Conservation (phyloP, 2,329 filamentous ascomycete species). For the Sporothrix curviconia region DNA sequence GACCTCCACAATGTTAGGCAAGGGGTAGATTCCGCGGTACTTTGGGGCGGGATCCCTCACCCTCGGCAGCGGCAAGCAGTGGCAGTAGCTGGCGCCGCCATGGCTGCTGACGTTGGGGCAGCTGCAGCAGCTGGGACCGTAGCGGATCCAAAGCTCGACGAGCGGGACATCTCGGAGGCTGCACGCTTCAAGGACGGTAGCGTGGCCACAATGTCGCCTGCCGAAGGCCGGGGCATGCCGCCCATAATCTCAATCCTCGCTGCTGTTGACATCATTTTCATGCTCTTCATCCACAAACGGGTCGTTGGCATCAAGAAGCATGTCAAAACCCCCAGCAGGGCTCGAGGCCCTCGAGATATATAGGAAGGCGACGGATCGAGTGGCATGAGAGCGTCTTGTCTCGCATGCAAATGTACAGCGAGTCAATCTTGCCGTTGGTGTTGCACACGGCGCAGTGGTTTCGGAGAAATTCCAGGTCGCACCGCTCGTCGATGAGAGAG, state of each 20-base stretch:
- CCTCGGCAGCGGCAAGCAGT: slow-evolving; percentile 16
- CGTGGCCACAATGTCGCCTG: slow-evolving; percentile 39
- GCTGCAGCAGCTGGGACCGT: slow-evolving; percentile 22
- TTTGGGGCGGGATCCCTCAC: slow-evolving; percentile 26
- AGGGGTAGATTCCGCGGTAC: slow-evolving; percentile 33
- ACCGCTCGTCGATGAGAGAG: slow-evolving; percentile 35
- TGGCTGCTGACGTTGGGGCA: slow-evolving; percentile 12
- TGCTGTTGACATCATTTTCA: slow-evolving; percentile 13
- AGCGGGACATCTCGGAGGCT: slow-evolving; percentile 46
- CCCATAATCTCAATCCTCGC: slow-evolving; percentile 17
- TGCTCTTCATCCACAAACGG: slow-evolving; percentile 8
- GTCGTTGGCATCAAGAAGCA: slow-evolving; percentile 37
- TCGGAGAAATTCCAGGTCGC: slow-evolving; percentile 46
- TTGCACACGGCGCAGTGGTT: slow-evolving; percentile 51
- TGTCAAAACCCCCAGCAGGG: slow-evolving; percentile 48
- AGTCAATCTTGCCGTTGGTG: slow-evolving; percentile 48
- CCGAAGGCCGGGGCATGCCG: slow-evolving; percentile 31
- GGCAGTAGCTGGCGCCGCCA: slow-evolving; percentile 20
- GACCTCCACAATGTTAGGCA: slow-evolving; percentile 32
- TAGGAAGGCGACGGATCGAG: slow-evolving; percentile 40
- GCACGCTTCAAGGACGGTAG: slow-evolving; percentile 42
- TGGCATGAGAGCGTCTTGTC: slow-evolving; percentile 51
- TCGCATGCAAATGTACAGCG: slow-evolving; percentile 53
- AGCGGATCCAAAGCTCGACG: slow-evolving; percentile 38
- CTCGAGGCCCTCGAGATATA: slow-evolving; percentile 48